Conservation (phyloP, 2,329 filamentous ascomycete genomes). For the Neocucurbitaria cava region DNA sequence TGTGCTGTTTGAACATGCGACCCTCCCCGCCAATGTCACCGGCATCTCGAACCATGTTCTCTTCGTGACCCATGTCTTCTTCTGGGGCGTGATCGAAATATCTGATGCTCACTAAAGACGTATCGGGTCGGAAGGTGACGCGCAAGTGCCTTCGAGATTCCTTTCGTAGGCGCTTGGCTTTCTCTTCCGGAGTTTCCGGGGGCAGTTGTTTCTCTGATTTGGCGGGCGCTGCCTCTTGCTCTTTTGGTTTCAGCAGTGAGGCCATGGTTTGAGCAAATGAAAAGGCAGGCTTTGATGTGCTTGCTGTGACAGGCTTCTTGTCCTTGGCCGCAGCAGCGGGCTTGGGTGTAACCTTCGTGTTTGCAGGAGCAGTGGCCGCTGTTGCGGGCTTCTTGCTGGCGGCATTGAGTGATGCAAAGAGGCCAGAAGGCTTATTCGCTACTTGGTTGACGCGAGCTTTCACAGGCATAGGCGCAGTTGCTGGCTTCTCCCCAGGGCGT, state of each 20-base stretch:
- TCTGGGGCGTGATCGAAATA: slow-evolving; percentile 75
- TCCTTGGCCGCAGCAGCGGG: slow-evolving; percentile 30
- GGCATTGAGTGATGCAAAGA: slow-evolving; percentile 56
- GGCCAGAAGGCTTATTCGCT: slow-evolving; percentile 53
- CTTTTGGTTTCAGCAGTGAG: slow-evolving; percentile 61
- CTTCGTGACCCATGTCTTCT: slow-evolving; percentile 72
- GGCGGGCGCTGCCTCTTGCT: slow-evolving; percentile 53
- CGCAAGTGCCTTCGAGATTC: slow-evolving; percentile 73
- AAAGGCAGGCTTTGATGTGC: slow-evolving; percentile 41
- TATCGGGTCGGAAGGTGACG: slow-evolving; percentile 74
- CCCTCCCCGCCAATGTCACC: slow-evolving; percentile 73
- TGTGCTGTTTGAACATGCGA: slow-evolving; percentile 60
- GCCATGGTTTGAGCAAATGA: slow-evolving; percentile 52
- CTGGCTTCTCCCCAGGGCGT: slow-evolving; percentile 37
- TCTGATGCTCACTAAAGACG: slow-evolving; percentile 70
- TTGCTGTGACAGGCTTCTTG: slow-evolving; percentile 34
- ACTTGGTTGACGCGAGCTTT: slow-evolving; percentile 47
- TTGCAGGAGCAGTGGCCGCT: slow-evolving; percentile 25
- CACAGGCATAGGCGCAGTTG: slow-evolving; percentile 31
- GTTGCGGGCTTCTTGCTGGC: slow-evolving; percentile 52
- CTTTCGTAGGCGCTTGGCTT: slow-evolving; percentile 71
- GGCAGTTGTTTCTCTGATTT: slow-evolving; percentile 62
- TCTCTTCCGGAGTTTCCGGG: slow-evolving; percentile 72
- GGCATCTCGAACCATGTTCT: slow-evolving; percentile 74
- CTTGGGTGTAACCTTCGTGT: slow-evolving; percentile 37